Conservation (phyloP, 2,329 filamentous ascomycete genomes). For the Dactylellina cionopaga region DNA sequence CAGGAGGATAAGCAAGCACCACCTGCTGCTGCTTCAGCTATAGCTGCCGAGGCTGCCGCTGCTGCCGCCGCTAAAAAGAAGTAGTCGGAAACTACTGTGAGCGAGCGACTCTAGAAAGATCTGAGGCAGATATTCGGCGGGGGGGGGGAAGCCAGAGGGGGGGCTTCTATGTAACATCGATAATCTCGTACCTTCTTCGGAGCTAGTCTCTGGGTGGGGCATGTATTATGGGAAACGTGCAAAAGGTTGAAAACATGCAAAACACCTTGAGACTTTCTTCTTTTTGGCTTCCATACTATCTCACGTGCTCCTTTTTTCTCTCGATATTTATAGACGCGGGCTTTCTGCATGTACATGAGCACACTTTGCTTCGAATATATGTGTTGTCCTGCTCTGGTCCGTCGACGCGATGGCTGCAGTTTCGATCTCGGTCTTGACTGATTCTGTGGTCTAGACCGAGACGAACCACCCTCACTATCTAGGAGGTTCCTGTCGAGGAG, state of each 20-base stretch:
- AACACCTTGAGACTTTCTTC: neutral
- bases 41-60: conserved; percentile 20
- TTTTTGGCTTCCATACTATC: neutral
- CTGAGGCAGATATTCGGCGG: neutral
- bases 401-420: neutral
- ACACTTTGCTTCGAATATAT: neutral
- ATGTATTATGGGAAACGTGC: neutral
- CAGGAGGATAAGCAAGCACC: conserved; percentile 39
- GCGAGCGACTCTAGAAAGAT: neutral
- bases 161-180: no score
- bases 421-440: neutral
- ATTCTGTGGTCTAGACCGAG: no score
- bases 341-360: conserved; percentile 4
- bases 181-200: neutral
- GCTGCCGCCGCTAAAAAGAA: conserved; percentile 26
- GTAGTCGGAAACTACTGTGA: conserved; percentile 26
- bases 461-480: no score
- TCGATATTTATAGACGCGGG: conserved; percentile 14
- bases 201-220: neutral
- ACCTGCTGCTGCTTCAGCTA: conserved; percentile 18
- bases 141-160: neutral
- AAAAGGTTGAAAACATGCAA: neutral
- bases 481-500: no score
- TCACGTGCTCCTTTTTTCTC: neutral
- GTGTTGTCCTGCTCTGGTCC: neutral